A percentile compares a stretch with the other conserved stretches of the same genome.
phyloP scores from a whole-genome alignment of 306 rosid species.

The Senna tora region DNA sequence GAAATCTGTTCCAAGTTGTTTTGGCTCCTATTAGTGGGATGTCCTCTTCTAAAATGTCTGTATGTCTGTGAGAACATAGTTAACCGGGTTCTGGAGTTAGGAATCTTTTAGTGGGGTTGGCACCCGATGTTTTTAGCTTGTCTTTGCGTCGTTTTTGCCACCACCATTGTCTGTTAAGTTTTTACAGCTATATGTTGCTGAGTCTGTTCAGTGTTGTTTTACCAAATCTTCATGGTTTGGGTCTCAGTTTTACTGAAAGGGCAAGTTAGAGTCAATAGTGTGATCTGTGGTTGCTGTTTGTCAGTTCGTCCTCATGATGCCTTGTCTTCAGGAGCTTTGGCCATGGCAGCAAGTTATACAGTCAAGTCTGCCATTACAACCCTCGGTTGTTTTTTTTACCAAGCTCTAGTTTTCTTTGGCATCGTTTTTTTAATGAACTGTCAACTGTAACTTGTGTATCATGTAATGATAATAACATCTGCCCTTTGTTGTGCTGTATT shows the following conservation, averaged over 20 bases:
- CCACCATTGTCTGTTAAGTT: conserved; percentile 41
- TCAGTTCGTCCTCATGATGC: conserved; percentile 61
- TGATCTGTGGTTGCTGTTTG: conserved; percentile 47
- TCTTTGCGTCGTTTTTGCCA: conserved; percentile 51
- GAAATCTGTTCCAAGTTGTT: conserved; percentile 64
- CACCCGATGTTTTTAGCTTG: conserved; percentile 55
- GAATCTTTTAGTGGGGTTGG: conserved; percentile 53
- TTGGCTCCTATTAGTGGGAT: conserved; percentile 48
- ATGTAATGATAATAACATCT: conserved; percentile 40
- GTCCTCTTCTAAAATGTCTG: conserved; percentile 52
- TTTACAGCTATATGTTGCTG: conserved; percentile 34
- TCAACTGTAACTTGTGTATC: conserved; percentile 42
- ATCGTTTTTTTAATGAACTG: conserved; percentile 46
- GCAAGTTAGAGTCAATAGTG: conserved; percentile 42
- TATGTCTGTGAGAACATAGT: conserved; percentile 58
- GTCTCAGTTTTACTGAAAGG: conserved; percentile 59
- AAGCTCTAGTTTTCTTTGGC: conserved; percentile 62
- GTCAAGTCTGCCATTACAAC: conserved; percentile 72
- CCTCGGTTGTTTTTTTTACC: conserved; percentile 71
- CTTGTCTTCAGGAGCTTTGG: conserved; percentile 69
- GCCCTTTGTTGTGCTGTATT: conserved; percentile 66
- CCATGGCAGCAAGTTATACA: conserved; percentile 65
- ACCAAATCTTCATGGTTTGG: conserved; percentile 69
- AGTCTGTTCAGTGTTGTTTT: conserved; percentile 54
- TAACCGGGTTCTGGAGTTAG: conserved; percentile 55